Conservation (phyloP, 805 yeast species). For the Metschnikowia santaceciliae region DNA sequence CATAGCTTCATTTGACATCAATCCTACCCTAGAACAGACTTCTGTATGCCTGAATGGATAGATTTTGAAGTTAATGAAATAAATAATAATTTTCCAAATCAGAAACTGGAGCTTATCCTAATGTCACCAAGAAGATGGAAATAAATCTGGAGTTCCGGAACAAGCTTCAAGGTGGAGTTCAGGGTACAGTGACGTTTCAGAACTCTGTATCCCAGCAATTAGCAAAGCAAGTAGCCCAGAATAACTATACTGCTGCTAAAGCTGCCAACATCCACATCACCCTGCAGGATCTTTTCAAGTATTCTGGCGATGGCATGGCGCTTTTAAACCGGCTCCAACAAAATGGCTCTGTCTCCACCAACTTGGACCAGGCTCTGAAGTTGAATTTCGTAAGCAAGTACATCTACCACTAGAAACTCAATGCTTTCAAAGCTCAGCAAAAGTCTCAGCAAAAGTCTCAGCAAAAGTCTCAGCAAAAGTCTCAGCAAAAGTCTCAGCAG, state of each 20-base stretch:
- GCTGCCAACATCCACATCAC: constrained; percentile 14
- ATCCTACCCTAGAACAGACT: no score
- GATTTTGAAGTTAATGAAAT: no score
- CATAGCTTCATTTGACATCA: no score
- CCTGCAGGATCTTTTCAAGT: constrained; percentile 35
- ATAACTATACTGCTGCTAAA: neutral
- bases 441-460: constrained; percentile 5
- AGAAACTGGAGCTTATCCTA: no score
- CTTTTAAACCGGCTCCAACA: constrained; percentile 34
- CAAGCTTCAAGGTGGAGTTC: constrained; percentile 1
- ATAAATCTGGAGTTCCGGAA: constrained; percentile 8
- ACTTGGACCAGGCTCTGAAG: constrained; percentile 34
- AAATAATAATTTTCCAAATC: no score
- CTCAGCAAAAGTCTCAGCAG: no score
- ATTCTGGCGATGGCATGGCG: constrained; percentile 39
- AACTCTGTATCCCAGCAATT: constrained; percentile 14
- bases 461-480: no score
- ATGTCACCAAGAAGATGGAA: constrained; percentile 1
- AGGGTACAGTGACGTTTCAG: constrained; percentile 4
- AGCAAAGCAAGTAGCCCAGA: neutral
- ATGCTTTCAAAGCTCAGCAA: constrained; percentile 24
- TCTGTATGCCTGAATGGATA: no score
- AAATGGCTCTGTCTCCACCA: constrained; percentile 30
- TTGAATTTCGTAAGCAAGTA: constrained; percentile 37
- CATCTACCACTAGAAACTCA: constrained; percentile 36